Evolutionary conservation across 1,284 basidiomycete genomes (phyloP).

Genomic region (Cutaneotrichosporon sp.): DNA sequence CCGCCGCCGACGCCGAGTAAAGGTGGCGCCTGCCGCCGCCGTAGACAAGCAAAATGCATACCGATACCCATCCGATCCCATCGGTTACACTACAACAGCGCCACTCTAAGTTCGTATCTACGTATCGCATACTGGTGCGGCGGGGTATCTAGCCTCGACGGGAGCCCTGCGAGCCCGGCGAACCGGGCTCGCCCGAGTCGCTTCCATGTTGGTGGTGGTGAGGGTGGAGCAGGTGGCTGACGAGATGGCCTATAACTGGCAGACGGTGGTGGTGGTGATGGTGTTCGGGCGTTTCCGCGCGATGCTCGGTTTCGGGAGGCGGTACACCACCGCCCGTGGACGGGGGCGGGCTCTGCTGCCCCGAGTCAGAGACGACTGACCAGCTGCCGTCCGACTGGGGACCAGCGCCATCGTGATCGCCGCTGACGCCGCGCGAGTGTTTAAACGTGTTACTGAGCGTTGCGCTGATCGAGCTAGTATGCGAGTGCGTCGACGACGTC

Average conservation of each 20-base stretch:
- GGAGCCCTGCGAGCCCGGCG: too few relatives aligned
- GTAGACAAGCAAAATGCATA: conserved; percentile 15
- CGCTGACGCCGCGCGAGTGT: neutral
- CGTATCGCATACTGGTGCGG: neutral
- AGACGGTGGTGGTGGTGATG: neutral
- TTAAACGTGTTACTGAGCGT: neutral
- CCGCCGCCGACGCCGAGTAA: conserved; percentile 52
- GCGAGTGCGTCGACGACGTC: neutral
- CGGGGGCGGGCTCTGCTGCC: neutral
- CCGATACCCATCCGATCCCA: conserved; percentile 19
- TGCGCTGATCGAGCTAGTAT: neutral
- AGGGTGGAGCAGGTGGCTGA: conserved; percentile 1
- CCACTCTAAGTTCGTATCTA: neutral
- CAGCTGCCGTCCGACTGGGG: conserved; percentile 17
- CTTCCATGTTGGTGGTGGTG: neutral
- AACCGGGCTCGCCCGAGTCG: too few relatives aligned
- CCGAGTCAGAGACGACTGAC: conserved; percentile 15
- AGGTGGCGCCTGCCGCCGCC: neutral
- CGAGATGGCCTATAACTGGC: neutral
- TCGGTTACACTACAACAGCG: neutral
- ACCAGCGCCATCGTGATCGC: conserved; percentile 1
- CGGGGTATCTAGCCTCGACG: too few relatives aligned
- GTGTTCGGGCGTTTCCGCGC: neutral
- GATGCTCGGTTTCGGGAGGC: neutral
- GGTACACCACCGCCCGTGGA: neutral